A percentile compares a stretch with the other conserved stretches of the same genome.
These are phyloP conservation scores for Pisolithus sp. DNA, from an alignment of 768 basidiomycete genomes.

Conservation along the genomic window DNA sequence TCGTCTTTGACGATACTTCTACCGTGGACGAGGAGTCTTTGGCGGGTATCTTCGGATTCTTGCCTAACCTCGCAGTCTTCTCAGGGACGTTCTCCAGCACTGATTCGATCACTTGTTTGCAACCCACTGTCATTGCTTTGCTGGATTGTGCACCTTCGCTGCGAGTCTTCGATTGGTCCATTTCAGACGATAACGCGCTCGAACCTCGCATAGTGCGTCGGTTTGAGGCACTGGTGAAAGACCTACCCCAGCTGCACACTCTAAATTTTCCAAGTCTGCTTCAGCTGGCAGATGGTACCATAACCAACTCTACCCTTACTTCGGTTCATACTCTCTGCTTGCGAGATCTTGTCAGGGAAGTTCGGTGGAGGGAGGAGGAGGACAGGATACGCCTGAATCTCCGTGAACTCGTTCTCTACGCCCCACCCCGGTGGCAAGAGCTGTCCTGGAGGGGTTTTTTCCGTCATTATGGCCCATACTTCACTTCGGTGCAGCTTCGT, in stretches of 20 bases:
- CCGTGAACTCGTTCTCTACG: slow-evolving; percentile 14
- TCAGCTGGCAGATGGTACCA: slow-evolving; percentile 5
- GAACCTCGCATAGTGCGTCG: neutral
- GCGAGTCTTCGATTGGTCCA: slow-evolving; percentile 17
- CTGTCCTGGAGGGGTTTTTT: slow-evolving; percentile 11
- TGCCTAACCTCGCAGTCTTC: slow-evolving; percentile 16
- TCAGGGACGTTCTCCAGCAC: slow-evolving; percentile 8
- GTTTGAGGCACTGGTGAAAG: slow-evolving; percentile 4
- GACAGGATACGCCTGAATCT: slow-evolving; percentile 3
- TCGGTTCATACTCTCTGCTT: neutral
- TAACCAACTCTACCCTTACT: slow-evolving; percentile 9
- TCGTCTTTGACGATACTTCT: slow-evolving; percentile 14
- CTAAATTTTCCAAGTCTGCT: slow-evolving; percentile 6
- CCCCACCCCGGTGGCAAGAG: neutral
- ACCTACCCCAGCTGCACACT: slow-evolving; percentile 13
- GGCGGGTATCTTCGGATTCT: slow-evolving; percentile 7
- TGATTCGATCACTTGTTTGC: neutral
- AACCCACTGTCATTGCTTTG: slow-evolving; percentile 16
- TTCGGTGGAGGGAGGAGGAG: neutral
- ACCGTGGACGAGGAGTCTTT: slow-evolving; percentile 6
- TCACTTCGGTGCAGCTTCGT: slow-evolving; percentile 13
- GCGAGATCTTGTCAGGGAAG: neutral
- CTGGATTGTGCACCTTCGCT: slow-evolving; percentile 10
- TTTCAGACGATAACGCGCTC: neutral
- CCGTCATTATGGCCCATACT: slow-evolving; percentile 7